Conservation (phyloP, 2,329 filamentous ascomycete genomes). For the Alternaria postmessia region DNA sequence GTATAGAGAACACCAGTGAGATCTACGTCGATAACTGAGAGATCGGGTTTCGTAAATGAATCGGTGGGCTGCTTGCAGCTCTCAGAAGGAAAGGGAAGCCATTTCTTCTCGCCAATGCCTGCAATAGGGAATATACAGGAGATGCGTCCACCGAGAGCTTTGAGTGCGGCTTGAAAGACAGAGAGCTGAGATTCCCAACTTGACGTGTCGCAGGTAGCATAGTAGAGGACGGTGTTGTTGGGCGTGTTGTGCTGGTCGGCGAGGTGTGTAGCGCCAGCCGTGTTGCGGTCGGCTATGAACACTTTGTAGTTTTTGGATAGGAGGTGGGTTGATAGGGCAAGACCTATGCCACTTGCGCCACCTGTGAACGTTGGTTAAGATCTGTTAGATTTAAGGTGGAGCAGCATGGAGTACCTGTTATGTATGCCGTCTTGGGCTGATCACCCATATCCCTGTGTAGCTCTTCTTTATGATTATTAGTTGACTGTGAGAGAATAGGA, state of each 20-base stretch:
- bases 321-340: conserved; percentile 42
- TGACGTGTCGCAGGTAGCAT: conserved; percentile 43
- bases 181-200: conserved; percentile 50
- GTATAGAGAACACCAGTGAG: conserved; percentile 56
- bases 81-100: conserved; percentile 35
- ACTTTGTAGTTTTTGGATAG: conserved; percentile 54
- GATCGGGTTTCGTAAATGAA: conserved; percentile 51
- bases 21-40: conserved; percentile 52
- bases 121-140: conserved; percentile 54
- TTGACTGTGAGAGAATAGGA: not conserved
- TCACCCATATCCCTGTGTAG: not conserved
- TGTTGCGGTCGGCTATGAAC: conserved; percentile 56
- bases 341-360: conserved; percentile 47
- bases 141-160: conserved; percentile 47
- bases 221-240: conserved; percentile 20
- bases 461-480: not conserved
- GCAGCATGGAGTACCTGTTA: conserved; percentile 16
- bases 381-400: not conserved
- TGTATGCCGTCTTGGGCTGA: conserved; percentile 19
- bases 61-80: conserved; percentile 22
- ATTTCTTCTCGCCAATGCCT: conserved; percentile 53
- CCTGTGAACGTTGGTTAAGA: conserved; percentile 13
- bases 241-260: conserved; percentile 27
- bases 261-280: conserved; percentile 34
- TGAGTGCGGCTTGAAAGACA: conserved; percentile 49